A percentile compares a stretch with the other conserved stretches of the same genome.
Conservation (phyloP, 345 rosid species). For the Populus alba region DNA sequence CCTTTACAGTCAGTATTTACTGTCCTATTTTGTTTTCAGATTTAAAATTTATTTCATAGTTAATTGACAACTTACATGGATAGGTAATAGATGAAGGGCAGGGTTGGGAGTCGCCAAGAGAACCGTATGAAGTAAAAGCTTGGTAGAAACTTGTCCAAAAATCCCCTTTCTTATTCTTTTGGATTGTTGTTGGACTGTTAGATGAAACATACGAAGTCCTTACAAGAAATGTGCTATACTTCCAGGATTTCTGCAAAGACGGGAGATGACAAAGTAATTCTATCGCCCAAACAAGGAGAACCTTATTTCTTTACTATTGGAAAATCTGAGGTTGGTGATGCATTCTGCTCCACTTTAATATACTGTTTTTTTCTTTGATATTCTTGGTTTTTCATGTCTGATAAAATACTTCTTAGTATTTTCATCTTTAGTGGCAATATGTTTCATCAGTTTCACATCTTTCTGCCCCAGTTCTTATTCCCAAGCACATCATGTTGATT, state of each 20-base stretch:
- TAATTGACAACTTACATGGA: conserved; percentile 13
- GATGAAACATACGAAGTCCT: conserved; percentile 7
- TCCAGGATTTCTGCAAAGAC: conserved; percentile 84
- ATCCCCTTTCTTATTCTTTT: conserved; percentile 7
- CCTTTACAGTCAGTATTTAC: not conserved
- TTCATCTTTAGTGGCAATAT: not conserved
- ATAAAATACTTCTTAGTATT: not conserved
- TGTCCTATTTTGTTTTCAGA: not conserved
- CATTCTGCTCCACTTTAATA: not conserved
- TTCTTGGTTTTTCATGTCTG: conserved; percentile 1
- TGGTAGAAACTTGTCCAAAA: conserved; percentile 44
- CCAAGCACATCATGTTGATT: not conserved
- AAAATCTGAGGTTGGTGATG: conserved; percentile 72
- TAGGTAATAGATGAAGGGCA: conserved; percentile 79
- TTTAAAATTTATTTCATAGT: not conserved
- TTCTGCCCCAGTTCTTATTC: not conserved
- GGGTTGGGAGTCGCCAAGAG: conserved; percentile 96
- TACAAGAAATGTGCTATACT: not conserved
- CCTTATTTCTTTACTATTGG: conserved; percentile 89
- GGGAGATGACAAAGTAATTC: conserved; percentile 60
- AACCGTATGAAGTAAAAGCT: conserved; percentile 86
- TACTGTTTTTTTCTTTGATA: not conserved
- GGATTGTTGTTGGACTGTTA: conserved; percentile 3
- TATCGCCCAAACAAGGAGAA: conserved; percentile 56
- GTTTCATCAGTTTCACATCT: not conserved